A percentile compares a stretch with the other conserved stretches of the same genome.
These are phyloP conservation scores for Elymus sibiricus DNA, from an alignment of 176 grass and related monocot species.

Conservation along the genomic window DNA sequence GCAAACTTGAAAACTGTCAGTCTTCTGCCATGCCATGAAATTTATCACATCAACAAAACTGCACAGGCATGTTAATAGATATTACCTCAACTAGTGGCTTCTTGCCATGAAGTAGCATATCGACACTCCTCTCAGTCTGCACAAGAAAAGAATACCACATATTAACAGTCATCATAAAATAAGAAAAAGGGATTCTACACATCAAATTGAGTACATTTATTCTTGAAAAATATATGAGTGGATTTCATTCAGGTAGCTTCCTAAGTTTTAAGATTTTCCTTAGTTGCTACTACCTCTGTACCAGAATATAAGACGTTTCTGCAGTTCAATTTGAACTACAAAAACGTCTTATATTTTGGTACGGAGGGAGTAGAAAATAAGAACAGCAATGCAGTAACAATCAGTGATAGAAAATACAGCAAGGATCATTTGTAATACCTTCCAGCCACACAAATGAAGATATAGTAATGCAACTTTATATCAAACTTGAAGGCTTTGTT, in stretches of 20 bases:
- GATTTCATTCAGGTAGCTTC: conserved; percentile 8
- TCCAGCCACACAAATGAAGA: no score
- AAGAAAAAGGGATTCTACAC: conserved; percentile 1
- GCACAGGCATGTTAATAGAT: not conserved
- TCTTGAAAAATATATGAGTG: not conserved
- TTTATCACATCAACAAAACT: conserved; percentile 8
- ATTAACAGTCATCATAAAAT: not conserved
- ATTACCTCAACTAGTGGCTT: conserved; percentile 89
- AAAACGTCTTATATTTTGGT: no score
- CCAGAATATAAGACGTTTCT: no score
- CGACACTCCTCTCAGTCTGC: conserved; percentile 94
- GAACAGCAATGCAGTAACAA: not conserved
- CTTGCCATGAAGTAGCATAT: conserved; percentile 86
- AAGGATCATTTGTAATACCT: not conserved
- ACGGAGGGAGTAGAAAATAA: not conserved
- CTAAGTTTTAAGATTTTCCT: not conserved
- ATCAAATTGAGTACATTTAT: conserved; percentile 3
- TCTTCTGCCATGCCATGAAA: not conserved
- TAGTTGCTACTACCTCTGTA: not conserved
- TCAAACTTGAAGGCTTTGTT: no score
- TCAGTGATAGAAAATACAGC: not conserved
- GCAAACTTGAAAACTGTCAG: not conserved
- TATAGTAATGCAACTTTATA: no score
- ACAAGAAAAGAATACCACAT: conserved; percentile 17
- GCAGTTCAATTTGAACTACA: no score